These are phyloP conservation scores for Poterioochromonas sp. DNA, from an alignment of 352 stramenopile genomes.

Conservation along the genomic window DNA sequence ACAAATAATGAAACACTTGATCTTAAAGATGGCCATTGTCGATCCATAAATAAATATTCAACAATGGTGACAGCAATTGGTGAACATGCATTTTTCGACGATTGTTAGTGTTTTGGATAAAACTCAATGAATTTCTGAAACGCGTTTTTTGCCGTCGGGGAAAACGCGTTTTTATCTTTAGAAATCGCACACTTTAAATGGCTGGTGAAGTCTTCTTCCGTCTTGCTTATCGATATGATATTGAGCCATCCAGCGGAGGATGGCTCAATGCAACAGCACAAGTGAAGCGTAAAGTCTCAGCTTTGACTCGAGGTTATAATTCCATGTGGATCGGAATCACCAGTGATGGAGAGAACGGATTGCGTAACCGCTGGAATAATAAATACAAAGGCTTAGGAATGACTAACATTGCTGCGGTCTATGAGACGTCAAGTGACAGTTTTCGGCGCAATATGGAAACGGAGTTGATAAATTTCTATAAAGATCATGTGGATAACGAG, in stretches of 20 bases:
- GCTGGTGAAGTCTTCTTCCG: background rate
- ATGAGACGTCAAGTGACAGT: background rate
- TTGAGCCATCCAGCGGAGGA: background rate
- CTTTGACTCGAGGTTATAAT: background rate
- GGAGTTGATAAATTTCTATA: background rate
- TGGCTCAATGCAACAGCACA: background rate
- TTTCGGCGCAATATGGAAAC: background rate
- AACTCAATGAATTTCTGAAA: too few species aligned
- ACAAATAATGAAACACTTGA: conserved; percentile 49
- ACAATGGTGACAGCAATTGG: conserved; percentile 58
- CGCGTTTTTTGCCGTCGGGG: too few species aligned
- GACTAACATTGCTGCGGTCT: background rate
- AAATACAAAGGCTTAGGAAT: background rate
- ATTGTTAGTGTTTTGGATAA: too few species aligned
- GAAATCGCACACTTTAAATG: too few species aligned
- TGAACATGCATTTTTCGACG: conserved; percentile 52
- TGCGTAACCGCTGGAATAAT: background rate
- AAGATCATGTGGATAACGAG: background rate
- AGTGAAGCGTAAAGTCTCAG: background rate
- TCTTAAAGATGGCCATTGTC: conserved; percentile 53
- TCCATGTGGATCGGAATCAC: background rate
- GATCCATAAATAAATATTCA: conserved; percentile 59
- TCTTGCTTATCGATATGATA: background rate
- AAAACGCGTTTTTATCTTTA: too few species aligned
- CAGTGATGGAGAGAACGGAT: background rate